phyloP scores from a whole-genome alignment of 2,329 filamentous ascomycete genomes.

The Fusarium graminum region DNA sequence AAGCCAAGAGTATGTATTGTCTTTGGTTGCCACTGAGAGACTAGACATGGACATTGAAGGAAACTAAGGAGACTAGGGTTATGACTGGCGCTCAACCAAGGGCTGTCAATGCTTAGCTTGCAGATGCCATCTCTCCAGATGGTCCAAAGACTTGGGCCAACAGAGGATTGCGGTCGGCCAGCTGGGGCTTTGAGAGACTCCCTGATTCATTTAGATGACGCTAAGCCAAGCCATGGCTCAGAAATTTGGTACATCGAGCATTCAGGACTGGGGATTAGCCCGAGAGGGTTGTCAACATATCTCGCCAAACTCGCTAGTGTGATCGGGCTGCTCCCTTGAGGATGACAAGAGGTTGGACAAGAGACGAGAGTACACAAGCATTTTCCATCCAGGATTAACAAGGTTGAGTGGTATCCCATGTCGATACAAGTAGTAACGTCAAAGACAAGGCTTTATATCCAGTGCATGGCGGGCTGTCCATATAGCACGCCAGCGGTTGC shows the following conservation, averaged over 20 bases:
- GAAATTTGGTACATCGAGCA: constrained; percentile 33
- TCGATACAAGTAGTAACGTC: constrained; percentile 5
- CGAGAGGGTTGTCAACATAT: constrained; percentile 34
- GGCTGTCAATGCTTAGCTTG: constrained; percentile 10
- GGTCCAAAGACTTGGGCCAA: constrained; percentile 23
- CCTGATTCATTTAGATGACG: constrained; percentile 22
- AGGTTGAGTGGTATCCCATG: not conserved
- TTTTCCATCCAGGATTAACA: not conserved
- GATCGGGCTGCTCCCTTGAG: constrained; percentile 20
- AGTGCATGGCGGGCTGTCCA: not conserved
- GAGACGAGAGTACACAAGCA: constrained; percentile 6
- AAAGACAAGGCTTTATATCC: not conserved
- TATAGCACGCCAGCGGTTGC: no score
- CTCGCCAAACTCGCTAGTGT: constrained; percentile 27
- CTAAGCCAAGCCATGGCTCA: constrained; percentile 36
- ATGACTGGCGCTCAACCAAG: constrained; percentile 29
- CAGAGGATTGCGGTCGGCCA: constrained; percentile 27
- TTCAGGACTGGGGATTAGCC: constrained; percentile 23
- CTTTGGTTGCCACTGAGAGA: constrained; percentile 30
- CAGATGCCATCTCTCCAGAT: constrained; percentile 29
- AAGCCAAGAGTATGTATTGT: constrained; percentile 17
- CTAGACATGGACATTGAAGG: constrained; percentile 21
- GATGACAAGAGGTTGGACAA: constrained; percentile 33
- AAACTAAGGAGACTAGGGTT: constrained; percentile 2
- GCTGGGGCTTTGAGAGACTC: constrained; percentile 23